phyloP scores from a whole-genome alignment of 1,139 yeast species.

The Pichia sp. region DNA sequence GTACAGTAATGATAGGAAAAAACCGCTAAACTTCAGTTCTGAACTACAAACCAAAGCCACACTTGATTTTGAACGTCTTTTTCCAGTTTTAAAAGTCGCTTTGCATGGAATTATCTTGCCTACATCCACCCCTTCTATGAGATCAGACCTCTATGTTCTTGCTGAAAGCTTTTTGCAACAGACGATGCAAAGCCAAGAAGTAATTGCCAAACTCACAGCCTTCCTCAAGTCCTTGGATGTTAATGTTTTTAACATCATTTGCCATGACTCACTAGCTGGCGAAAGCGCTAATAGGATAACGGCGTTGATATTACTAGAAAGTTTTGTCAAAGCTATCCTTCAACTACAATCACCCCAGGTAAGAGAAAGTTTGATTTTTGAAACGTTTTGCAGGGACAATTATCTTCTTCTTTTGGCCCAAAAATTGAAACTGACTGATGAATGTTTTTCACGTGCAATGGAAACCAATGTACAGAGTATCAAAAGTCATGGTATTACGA shows the following conservation, averaged over 20 bases:
- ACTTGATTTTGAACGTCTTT: slow-evolving; percentile 44
- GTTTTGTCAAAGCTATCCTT: slow-evolving; percentile 56
- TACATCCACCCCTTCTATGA: slow-evolving; percentile 57
- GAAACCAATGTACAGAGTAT: slow-evolving; percentile 13
- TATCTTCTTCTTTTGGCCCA: slow-evolving; percentile 61
- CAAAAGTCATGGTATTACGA: slow-evolving; percentile 33
- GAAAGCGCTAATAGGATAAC: slow-evolving; percentile 78
- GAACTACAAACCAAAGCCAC: slow-evolving; percentile 26
- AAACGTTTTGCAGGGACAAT: slow-evolving; percentile 59
- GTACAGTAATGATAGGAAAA: slow-evolving; percentile 45
- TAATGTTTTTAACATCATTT: slow-evolving; percentile 57
- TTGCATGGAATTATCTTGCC: slow-evolving; percentile 69
- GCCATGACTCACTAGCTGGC: slow-evolving; percentile 75
- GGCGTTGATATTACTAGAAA: slow-evolving; percentile 68
- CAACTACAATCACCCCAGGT: slow-evolving; percentile 27
- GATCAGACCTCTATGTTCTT: slow-evolving; percentile 76
- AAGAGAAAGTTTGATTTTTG: slow-evolving; percentile 55
- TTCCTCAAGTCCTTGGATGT: slow-evolving; percentile 58
- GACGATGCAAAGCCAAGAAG: slow-evolving; percentile 38
- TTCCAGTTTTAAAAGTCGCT: slow-evolving; percentile 69
- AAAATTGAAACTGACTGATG: slow-evolving; percentile 66
- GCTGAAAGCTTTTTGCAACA: slow-evolving; percentile 63
- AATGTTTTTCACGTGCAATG: slow-evolving; percentile 43
- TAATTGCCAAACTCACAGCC: slow-evolving; percentile 45
- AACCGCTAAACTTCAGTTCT: slow-evolving; percentile 26